These are phyloP conservation scores for Ceriops zippeliana DNA, from an alignment of 345 rosid genomes.

Conservation along the genomic window DNA sequence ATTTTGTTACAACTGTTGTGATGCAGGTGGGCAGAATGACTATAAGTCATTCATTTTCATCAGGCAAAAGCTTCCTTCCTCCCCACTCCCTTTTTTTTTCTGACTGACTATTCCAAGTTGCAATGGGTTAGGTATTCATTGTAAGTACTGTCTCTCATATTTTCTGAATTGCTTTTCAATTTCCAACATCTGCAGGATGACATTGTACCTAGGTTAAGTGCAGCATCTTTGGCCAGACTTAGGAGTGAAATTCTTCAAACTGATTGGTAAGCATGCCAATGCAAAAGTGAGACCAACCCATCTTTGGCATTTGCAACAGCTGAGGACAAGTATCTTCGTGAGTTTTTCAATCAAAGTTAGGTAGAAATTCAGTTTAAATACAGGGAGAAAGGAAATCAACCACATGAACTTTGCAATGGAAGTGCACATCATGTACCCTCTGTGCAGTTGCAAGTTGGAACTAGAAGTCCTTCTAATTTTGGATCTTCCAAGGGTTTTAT, in stretches of 20 bases:
- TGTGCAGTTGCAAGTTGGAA: not conserved
- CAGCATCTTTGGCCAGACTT: slow-evolving; percentile 68
- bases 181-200: slow-evolving; percentile 59
- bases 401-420: not conserved
- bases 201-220: slow-evolving; percentile 73
- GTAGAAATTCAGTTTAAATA: no score
- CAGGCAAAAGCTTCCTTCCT: not conserved
- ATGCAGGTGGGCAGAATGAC: slow-evolving; percentile 71
- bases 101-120: not conserved
- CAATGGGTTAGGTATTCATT: not conserved
- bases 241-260: slow-evolving; percentile 83
- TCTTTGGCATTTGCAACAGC: not conserved
- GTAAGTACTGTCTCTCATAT: not conserved
- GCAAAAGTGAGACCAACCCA: not conserved
- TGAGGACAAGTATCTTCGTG: not conserved
- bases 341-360: not conserved
- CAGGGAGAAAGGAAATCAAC: no score
- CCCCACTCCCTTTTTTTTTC: not conserved
- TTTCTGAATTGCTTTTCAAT: not conserved
- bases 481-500: not conserved
- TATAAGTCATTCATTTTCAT: slow-evolving; percentile 4
- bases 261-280: slow-evolving; percentile 58
- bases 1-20: slow-evolving; percentile 73
- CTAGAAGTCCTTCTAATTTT: not conserved
- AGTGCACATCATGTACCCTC: not conserved